Percentiles rank a stretch among this genome's conserved stretches.
Conservation (phyloP, 148 eudicot genomes). For the Suaeda aralocaspica region DNA sequence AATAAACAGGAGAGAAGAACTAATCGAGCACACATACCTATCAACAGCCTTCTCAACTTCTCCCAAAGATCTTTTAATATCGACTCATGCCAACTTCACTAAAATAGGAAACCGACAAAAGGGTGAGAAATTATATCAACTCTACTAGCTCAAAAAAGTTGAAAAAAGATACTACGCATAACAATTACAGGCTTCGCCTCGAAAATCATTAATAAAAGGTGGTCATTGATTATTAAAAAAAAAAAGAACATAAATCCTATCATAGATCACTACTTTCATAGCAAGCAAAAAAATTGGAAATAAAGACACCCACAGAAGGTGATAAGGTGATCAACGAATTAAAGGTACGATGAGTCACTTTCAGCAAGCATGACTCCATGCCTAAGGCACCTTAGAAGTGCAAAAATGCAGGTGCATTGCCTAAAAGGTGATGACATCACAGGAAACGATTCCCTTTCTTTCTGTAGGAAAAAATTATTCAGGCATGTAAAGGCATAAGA, state of each 20-base stretch:
- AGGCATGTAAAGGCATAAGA: no score
- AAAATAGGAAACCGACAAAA: constrained; percentile 17
- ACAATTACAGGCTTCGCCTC: background rate
- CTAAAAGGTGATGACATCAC: no score
- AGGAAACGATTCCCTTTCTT: no score
- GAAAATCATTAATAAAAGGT: background rate
- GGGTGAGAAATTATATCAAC: constrained; percentile 15
- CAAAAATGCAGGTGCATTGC: no score
- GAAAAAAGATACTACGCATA: no score
- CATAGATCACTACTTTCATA: no score
- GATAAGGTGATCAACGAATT: background rate
- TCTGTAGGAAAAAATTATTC: no score
- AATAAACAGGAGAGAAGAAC: background rate
- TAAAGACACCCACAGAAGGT: background rate
- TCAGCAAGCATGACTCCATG: no score
- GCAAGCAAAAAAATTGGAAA: background rate
- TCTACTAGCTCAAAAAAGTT: constrained; percentile 2
- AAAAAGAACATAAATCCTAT: no score
- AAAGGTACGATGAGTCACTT: background rate
- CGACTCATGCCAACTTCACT: constrained; percentile 81
- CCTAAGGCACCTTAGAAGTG: no score
- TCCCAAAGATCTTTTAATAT: constrained; percentile 66
- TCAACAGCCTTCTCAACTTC: constrained; percentile 58
- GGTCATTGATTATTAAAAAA: background rate
- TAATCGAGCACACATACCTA: constrained; percentile 43